These are phyloP conservation scores for Colletotrichum liaoningense DNA, from an alignment of 2,329 filamentous ascomycete species.

Conservation along the genomic window DNA sequence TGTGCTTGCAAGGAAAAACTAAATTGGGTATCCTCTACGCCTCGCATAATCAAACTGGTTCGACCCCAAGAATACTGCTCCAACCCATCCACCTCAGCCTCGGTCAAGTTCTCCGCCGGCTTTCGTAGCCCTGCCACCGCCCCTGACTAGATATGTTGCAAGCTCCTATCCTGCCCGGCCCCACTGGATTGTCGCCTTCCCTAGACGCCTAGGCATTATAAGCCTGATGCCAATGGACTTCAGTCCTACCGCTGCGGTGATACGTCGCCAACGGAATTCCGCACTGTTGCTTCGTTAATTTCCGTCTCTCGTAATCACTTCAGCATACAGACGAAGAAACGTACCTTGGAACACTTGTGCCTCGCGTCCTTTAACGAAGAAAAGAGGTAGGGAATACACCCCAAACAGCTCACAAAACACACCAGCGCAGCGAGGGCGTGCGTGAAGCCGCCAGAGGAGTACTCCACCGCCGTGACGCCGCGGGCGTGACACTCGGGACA, in stretches of 20 bases:
- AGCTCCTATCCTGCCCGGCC: background rate
- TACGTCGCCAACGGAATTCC: constrained; percentile 40
- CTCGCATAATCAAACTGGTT: background rate
- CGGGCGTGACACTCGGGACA: constrained; percentile 39
- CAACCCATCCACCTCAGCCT: background rate
- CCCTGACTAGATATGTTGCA: too few relatives aligned
- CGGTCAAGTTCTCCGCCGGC: too few relatives aligned
- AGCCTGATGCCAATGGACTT: constrained; percentile 37
- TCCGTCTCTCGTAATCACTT: background rate
- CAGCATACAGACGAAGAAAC: background rate
- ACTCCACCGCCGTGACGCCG: constrained; percentile 38
- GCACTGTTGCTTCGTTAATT: constrained; percentile 37
- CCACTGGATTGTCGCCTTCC: too few relatives aligned
- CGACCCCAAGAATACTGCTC: background rate
- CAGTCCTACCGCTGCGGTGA: constrained; percentile 40
- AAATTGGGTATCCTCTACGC: constrained; percentile 24
- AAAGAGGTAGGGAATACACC: constrained; percentile 40
- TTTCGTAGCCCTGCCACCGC: too few relatives aligned
- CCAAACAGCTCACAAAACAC: constrained; percentile 39
- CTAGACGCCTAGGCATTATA: background rate
- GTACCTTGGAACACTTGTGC: constrained; percentile 39
- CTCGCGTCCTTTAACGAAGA: constrained; percentile 38
- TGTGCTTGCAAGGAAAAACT: background rate
- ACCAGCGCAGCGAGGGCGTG: constrained; percentile 38
- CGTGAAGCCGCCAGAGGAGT: constrained; percentile 38